phyloP scores from a whole-genome alignment of 306 rosid genomes.

The Vigna radiata region DNA sequence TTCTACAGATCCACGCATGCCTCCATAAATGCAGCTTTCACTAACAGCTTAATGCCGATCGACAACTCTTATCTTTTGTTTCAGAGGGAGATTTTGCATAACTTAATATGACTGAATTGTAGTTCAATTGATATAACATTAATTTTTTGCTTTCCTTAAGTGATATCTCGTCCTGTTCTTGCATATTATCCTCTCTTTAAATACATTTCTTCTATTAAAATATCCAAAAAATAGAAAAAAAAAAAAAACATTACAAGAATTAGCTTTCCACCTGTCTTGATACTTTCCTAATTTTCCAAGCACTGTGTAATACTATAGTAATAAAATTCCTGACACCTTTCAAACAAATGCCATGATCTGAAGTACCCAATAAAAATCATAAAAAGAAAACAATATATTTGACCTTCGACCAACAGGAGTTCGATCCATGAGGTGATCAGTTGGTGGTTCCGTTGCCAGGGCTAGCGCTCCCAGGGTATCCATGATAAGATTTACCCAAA shows the following conservation, averaged over 20 bases:
- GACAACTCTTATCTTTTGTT: not conserved
- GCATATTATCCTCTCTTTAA: conserved; percentile 10
- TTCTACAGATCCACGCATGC: conserved; percentile 1
- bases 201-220: conserved; percentile 17
- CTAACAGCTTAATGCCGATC: not conserved
- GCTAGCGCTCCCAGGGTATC: conserved; percentile 99
- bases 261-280: not conserved
- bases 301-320: conserved; percentile 3
- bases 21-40: not conserved
- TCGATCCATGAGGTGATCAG: conserved; percentile 90
- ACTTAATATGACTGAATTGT: not conserved
- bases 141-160: conserved; percentile 2
- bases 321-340: not conserved
- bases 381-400: conserved; percentile 7
- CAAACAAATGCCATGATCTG: conserved; percentile 28
- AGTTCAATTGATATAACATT: conserved; percentile 9
- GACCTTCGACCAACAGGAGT: conserved; percentile 94
- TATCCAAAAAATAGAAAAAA: conserved; percentile 6
- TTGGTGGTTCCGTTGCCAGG: conserved; percentile 99
- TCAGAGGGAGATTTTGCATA: not conserved
- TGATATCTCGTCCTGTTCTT: not conserved
- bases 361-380: conserved; percentile 12
- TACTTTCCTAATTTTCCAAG: conserved; percentile 28
- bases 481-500: conserved; percentile 99
- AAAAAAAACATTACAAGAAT: conserved; percentile 4